Conservation (phyloP, 805 yeast genomes). For the Ogataea wickerhamii region DNA sequence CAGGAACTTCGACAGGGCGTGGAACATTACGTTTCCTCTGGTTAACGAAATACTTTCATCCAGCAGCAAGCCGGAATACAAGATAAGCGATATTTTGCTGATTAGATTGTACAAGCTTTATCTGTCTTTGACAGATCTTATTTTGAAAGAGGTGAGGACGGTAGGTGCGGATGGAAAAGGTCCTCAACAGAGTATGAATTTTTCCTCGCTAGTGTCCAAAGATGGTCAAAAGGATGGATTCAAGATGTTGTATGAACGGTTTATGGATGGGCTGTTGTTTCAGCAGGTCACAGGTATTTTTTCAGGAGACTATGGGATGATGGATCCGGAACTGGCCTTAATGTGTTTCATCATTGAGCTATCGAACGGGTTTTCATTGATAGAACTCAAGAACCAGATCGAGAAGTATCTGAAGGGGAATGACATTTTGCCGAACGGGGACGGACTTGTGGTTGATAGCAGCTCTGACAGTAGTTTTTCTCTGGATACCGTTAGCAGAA, state of each 20-base stretch:
- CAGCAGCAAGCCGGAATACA: constrained; percentile 3
- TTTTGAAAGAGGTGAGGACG: constrained; percentile 20
- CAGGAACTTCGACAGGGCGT: constrained; percentile 28
- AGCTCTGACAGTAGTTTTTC: constrained; percentile 1
- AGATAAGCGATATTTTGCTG: constrained; percentile 12
- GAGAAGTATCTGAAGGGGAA: constrained; percentile 18
- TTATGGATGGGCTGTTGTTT: constrained; percentile 23
- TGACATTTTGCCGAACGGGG: constrained; percentile 19
- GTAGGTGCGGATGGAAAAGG: neutral
- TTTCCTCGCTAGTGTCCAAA: constrained; percentile 3
- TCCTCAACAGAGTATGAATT: neutral
- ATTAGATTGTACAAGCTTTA: constrained; percentile 27
- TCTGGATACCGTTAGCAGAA: constrained; percentile 5
- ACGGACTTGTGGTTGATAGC: constrained; percentile 7
- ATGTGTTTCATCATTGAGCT: constrained; percentile 32
- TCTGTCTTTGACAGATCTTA: constrained; percentile 28
- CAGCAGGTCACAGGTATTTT: constrained; percentile 18
- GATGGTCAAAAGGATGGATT: neutral
- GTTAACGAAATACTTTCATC: constrained; percentile 15
- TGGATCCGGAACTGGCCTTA: constrained; percentile 27
- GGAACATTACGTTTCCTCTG: constrained; percentile 24
- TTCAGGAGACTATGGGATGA: constrained; percentile 6
- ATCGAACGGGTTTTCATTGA: constrained; percentile 24
- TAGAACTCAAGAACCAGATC: constrained; percentile 22
- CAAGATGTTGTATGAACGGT: constrained; percentile 8